Base-by-base conservation (phyloP, 1,284 basidiomycete genomes). In the Leccinum holopus region DNA sequence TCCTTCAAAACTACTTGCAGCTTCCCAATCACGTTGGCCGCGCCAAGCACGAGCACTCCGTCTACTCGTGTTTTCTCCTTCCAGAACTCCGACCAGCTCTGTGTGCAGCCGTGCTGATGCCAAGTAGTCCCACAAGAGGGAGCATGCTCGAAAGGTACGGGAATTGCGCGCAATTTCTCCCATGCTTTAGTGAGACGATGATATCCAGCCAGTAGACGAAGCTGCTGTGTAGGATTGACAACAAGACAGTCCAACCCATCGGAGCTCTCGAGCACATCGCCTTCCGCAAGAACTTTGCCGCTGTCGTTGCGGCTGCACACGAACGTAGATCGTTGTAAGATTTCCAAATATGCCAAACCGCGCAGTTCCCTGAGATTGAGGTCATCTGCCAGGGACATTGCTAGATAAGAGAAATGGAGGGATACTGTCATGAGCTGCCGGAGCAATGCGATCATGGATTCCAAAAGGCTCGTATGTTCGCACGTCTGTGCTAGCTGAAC, bases 11-110 rank as follows among this genome's bases (percentile, higher is more conserved):
- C 79, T 59, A 82, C 78, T 68, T 76, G 82, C 66, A 90, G 70
- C 62, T 85, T 79, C 33, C 87, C 88, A 16, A 86, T 71, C 30
- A 88, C 85, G 67, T 90, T 87, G 30, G 86, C 85, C 3, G 84
- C 71, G 5, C 82, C 84, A 4, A 86, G 76, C 18, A 76, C 72
- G 39, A 89, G 76, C 30, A 90, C 82, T 3, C 78, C 70, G 47
- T 89, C 87, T 52, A 81, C 78, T 67, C 79, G 80, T n/a, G 85
- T 81, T 70, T 84, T 86, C 62, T 88, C 87, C 69, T 84, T 86
- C 86, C 86, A 88, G 67, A 87, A 88, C 59, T 87, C 86, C 16
- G 81, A 68, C 86, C 86, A 88, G 57, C 81, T 84, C 71, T 87
- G 85, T 21, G 80, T 82, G 67, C 88, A 90, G 21, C 84, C 81